Conservation (phyloP, 768 basidiomycete genomes). For the Russula sp. region DNA sequence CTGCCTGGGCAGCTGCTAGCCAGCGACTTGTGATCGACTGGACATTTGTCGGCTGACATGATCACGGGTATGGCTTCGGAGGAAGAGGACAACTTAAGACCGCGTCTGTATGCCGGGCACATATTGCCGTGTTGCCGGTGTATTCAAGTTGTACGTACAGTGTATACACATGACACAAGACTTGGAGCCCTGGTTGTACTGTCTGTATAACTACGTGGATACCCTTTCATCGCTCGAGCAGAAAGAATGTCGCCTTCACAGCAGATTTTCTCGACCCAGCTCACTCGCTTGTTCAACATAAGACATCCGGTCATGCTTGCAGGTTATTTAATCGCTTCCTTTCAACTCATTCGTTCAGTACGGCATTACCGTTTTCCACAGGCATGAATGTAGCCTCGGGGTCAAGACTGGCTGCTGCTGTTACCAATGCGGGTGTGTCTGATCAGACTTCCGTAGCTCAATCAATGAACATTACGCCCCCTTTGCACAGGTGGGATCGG, state of each 20-base stretch:
- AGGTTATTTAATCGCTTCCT: slow-evolving; percentile 32
- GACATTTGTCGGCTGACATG: slow-evolving; percentile 16
- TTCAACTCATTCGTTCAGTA: not conserved
- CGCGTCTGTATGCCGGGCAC: too few relatives aligned
- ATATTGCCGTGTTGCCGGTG: too few relatives aligned
- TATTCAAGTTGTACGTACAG: too few relatives aligned
- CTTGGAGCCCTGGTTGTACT: not conserved
- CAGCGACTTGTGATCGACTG: slow-evolving; percentile 15
- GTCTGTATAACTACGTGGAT: not conserved
- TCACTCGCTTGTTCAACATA: slow-evolving; percentile 71
- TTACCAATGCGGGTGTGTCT: slow-evolving; percentile 74
- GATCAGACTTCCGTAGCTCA: not conserved
- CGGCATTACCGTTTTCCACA: slow-evolving; percentile 13
- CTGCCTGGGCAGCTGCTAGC: slow-evolving; percentile 26
- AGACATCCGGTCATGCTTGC: slow-evolving; percentile 84
- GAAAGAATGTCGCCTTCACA: slow-evolving; percentile 57
- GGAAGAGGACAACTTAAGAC: too few relatives aligned
- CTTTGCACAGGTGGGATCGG: slow-evolving; percentile 60
- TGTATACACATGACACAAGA: too few relatives aligned
- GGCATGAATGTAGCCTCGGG: slow-evolving; percentile 87
- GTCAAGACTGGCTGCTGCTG: slow-evolving; percentile 76
- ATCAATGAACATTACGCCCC: not conserved
- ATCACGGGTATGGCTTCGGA: not conserved
- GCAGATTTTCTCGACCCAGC: slow-evolving; percentile 62
- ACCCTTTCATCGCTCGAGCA: not conserved